Base-by-base conservation (phyloP, 2,329 filamentous ascomycete species). In the Parascedosporium putredinis region DNA sequence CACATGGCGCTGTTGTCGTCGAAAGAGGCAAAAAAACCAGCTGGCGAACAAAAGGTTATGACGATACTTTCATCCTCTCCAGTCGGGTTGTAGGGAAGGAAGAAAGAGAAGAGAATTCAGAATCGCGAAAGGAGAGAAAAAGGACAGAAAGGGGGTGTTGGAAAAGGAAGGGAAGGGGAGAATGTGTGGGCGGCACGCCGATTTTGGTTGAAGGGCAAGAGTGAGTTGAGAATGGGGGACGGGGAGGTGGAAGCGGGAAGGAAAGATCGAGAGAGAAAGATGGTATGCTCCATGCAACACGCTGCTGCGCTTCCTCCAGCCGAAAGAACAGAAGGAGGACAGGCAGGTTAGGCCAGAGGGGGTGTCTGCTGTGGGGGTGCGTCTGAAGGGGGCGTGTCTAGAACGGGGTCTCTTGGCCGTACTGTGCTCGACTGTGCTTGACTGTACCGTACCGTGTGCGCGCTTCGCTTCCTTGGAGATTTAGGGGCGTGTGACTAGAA, bases 141-240 rank as follows among this genome's bases (percentile, higher is more conserved):
- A 20, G 40, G 18, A n/a, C n/a, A n/a, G n/a, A 38, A 48, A 34
- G 34, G 31, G 47, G 47, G 47, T 18, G 22, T 42, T 31, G 47
- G 45, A 40, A 45, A 50, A n/a, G 47, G 27, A 18, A 50, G 27
- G 27, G 25, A 20, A 42, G 27, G 8, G n/a, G 44, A 45, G 27
- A 31, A 16, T 45, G 47, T 50, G 47, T 20, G 40, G 47, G 47
- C 47, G 47, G 47, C 47, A 40, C 47, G 44, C 45, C 44, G 47
- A 34, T 50, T 49, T 50, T 50, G 47, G 44, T 44, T 44, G 38
- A 43, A 20, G 38, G 25, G 24, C 23, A 43, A 31, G 27, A 31
- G 27, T 12, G 33, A 42, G 47, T 36, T 43, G 24, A 23, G 18
- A 27, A 24, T 20, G 42, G 18, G 36, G 36, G 18, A 40, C 23